Conservation (phyloP, 441 rosid genomes). For the Euphorbia corollata region DNA sequence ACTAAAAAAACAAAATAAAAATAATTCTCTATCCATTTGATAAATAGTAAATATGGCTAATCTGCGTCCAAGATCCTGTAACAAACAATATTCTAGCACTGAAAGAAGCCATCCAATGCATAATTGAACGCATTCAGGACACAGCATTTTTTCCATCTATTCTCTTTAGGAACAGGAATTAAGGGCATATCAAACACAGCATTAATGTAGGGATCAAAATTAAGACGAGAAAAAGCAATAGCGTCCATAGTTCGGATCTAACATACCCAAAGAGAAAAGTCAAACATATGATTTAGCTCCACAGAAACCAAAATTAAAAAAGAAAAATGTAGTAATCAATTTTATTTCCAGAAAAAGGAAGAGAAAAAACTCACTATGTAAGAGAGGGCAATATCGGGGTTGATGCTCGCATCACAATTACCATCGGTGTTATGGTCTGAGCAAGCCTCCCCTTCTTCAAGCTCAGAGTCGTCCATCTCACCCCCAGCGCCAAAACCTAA, state of each 20-base stretch:
- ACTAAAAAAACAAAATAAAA: not conserved
- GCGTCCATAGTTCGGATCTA: slow-evolving; percentile 21
- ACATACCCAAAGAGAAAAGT: slow-evolving; percentile 17
- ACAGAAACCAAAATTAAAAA: not conserved
- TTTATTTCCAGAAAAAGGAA: not conserved
- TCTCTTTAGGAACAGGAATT: not conserved
- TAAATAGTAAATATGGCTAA: slow-evolving; percentile 9
- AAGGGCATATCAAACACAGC: slow-evolving; percentile 18
- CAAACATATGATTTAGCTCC: slow-evolving; percentile 19
- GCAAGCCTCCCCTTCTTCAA: slow-evolving; percentile 98
- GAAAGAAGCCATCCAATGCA: not conserved
- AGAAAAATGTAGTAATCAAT: not conserved
- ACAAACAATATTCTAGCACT: not conserved
- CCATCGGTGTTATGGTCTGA: slow-evolving; percentile 50
- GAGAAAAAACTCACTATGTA: slow-evolving; percentile 56
- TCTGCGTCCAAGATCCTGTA: slow-evolving; percentile 7
- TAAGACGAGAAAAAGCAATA: slow-evolving; percentile 19
- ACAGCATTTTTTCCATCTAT: not conserved
- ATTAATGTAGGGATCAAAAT: slow-evolving; percentile 18
- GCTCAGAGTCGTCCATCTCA: slow-evolving; percentile 79
- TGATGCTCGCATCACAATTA: slow-evolving; percentile 42
- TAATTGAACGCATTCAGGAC: slow-evolving; percentile 15
- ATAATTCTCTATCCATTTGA: not conserved
- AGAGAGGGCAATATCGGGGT: slow-evolving; percentile 72
- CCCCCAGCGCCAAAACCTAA: slow-evolving; percentile 43